Conservation (phyloP, 805 yeast genomes). For the Zygosaccharomyces bisporus region DNA sequence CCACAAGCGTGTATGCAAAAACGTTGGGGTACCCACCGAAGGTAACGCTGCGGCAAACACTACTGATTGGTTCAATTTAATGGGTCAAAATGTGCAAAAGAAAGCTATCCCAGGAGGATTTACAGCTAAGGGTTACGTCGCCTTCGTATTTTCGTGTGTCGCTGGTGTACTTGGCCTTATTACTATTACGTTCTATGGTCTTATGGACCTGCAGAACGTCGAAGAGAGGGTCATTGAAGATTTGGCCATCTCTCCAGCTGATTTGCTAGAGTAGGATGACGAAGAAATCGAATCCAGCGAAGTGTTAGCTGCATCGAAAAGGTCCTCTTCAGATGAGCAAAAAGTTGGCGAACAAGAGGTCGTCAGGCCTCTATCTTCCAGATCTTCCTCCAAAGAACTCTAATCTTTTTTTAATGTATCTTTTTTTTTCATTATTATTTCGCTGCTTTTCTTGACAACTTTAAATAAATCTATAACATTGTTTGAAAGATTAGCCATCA, state of each 20-base stretch:
- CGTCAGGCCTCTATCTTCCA: neutral
- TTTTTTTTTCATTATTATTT: too few species aligned
- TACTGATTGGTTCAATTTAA: constrained; percentile 57
- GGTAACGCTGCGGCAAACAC: constrained; percentile 86
- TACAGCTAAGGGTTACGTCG: constrained; percentile 93
- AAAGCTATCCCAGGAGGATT: constrained; percentile 76
- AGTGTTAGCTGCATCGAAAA: constrained; percentile 4
- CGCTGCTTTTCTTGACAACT: neutral
- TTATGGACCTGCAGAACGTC: constrained; percentile 70
- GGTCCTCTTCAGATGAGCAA: neutral
- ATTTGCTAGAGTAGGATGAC: constrained; percentile 30
- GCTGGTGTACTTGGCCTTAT: constrained; percentile 81
- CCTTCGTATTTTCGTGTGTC: constrained; percentile 83
- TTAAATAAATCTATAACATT: neutral
- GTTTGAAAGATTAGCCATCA: too few species aligned
- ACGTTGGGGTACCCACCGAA: constrained; percentile 45
- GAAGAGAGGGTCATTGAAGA: constrained; percentile 58
- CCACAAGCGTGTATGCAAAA: constrained; percentile 58
- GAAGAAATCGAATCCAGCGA: constrained; percentile 7
- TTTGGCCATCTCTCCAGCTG: constrained; percentile 47
- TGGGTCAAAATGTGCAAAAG: constrained; percentile 70
- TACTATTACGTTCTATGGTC: constrained; percentile 77
- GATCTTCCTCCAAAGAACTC: neutral
- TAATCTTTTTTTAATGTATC: neutral
- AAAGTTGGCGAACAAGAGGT: neutral